Percentiles rank a stretch among this genome's conserved stretches.
Conservation (phyloP, 2,329 filamentous ascomycete species). For the Periglandula ipomoeae region DNA sequence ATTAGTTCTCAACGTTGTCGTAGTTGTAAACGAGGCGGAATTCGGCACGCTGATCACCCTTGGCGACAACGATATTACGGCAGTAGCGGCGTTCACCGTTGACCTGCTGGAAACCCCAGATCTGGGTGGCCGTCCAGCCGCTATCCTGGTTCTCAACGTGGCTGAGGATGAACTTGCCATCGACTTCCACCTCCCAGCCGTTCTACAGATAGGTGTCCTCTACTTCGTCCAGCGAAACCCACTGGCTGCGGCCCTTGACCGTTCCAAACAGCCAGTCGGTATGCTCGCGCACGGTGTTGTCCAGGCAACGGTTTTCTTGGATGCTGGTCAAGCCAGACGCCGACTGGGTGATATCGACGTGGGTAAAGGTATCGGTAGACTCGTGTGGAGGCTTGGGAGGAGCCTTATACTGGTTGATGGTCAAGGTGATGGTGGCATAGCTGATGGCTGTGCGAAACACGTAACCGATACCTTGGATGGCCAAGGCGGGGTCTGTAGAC, state of each 20-base stretch:
- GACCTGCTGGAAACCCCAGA: conserved; percentile 51
- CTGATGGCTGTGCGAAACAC: conserved; percentile 63
- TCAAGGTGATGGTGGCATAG: conserved; percentile 59
- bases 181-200: conserved; percentile 51
- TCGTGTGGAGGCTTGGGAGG: conserved; percentile 31
- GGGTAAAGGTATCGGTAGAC: conserved; percentile 34
- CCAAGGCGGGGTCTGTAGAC: conserved; percentile 56
- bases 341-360: conserved; percentile 65
- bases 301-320: conserved; percentile 44
- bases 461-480: conserved; percentile 64
- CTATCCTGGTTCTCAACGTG: conserved; percentile 43
- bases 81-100: conserved; percentile 43
- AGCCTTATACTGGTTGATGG: conserved; percentile 46
- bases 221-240: conserved; percentile 36
- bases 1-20: conserved; percentile 7
- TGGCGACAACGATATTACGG: conserved; percentile 44
- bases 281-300: conserved; percentile 50
- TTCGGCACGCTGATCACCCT: conserved; percentile 37
- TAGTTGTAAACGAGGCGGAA: conserved; percentile 51
- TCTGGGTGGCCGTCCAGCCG: conserved; percentile 47
- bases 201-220: conserved; percentile 46
- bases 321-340: conserved; percentile 64
- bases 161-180: conserved; percentile 56
- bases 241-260: conserved; percentile 52
- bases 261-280: conserved; percentile 72